Conservation (phyloP, 2,329 filamentous ascomycete genomes). For the Penicillium aurantiogriseum region DNA sequence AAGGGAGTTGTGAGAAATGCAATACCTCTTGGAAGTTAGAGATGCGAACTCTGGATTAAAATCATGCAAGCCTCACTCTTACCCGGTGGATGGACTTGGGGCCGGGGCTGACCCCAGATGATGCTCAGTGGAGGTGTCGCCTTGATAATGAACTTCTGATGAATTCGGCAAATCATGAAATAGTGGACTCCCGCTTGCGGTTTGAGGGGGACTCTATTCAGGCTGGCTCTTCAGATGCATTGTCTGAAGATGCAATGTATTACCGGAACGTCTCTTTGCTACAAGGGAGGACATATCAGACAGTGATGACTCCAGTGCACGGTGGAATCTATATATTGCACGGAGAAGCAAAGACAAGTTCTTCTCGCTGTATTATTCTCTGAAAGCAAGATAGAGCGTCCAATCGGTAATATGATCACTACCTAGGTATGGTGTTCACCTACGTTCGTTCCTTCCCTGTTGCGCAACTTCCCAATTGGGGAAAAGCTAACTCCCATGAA, state of each 20-base stretch:
- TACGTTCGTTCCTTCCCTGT: too few relatives aligned
- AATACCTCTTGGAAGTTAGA: background rate
- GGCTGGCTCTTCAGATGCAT: background rate
- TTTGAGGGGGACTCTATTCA: background rate
- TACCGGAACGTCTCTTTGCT: background rate
- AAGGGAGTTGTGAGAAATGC: background rate
- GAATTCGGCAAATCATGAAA: background rate
- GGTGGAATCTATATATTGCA: background rate
- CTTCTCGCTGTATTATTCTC: background rate
- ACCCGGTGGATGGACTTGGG: background rate
- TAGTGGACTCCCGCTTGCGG: background rate
- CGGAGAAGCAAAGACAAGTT: background rate
- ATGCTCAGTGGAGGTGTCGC: background rate
- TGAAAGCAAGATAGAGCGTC: too few relatives aligned
- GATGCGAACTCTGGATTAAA: background rate
- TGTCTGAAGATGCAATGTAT: background rate
- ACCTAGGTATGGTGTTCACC: too few relatives aligned
- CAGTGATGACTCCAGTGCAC: background rate
- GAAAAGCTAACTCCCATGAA: too few relatives aligned
- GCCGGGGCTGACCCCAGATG: background rate
- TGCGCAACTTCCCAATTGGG: too few relatives aligned
- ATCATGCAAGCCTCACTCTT: background rate
- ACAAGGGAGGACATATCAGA: background rate
- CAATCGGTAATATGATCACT: too few relatives aligned
- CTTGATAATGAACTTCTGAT: background rate